phyloP scores from a whole-genome alignment of 2,329 filamentous ascomycete genomes.

The Aspergillus glaucus region DNA sequence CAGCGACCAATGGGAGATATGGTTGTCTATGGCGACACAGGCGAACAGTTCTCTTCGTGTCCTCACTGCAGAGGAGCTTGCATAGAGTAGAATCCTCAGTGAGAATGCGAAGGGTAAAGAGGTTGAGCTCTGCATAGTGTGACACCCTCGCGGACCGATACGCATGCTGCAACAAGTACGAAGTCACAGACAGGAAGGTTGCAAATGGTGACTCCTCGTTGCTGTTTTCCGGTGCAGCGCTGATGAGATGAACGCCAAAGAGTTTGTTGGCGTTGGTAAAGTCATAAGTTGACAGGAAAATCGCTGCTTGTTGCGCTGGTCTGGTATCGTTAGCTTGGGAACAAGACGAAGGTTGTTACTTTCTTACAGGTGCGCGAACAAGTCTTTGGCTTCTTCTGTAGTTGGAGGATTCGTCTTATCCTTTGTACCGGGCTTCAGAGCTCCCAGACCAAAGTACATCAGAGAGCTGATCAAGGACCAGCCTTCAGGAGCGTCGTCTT shows the following conservation, averaged over 20 bases:
- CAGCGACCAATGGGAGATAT: constrained; percentile 67
- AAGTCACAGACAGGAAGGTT: constrained; percentile 78
- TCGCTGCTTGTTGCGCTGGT: constrained; percentile 69
- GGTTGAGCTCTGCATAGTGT: constrained; percentile 75
- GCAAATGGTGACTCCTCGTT: constrained; percentile 68
- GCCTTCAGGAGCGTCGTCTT: constrained; percentile 83
- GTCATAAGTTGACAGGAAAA: constrained; percentile 82
- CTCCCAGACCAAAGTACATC: constrained; percentile 75
- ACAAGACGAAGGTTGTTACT: neutral
- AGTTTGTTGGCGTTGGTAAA: constrained; percentile 92
- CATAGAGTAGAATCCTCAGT: constrained; percentile 78
- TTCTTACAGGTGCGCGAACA: constrained; percentile 67
- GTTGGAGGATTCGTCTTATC: constrained; percentile 57
- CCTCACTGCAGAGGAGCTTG: constrained; percentile 76
- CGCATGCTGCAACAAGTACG: constrained; percentile 89
- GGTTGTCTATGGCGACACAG: constrained; percentile 86
- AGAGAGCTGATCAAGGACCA: constrained; percentile 81
- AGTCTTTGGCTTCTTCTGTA: constrained; percentile 71
- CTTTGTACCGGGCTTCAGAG: constrained; percentile 63
- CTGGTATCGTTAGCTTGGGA: constrained; percentile 42
- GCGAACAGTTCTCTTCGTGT: constrained; percentile 66
- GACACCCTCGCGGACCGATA: constrained; percentile 73
- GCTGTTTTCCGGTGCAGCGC: constrained; percentile 53
- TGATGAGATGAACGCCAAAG: constrained; percentile 80
- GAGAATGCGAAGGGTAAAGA: constrained; percentile 78